Evolutionary conservation across 305 asterid genomes (phyloP).

Genomic region (Petunia hybrid): DNA sequence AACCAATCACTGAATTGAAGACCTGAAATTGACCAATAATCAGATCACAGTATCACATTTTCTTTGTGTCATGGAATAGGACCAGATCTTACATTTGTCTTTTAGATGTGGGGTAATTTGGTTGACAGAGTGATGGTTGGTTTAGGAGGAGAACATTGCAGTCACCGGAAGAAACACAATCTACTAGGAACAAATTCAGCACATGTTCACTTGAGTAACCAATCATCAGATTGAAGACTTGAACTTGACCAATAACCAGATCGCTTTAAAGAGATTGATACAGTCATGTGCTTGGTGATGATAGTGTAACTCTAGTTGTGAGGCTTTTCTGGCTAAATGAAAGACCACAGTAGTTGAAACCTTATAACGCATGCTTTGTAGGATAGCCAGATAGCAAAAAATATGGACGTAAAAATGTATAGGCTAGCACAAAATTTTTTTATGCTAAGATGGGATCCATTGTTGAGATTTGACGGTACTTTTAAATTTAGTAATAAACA

Average conservation of each 20-base stretch:
- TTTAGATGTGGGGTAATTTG: background rate
- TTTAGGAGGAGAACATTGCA: constrained; percentile 22
- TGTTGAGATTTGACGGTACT: background rate
- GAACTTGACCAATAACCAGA: constrained; percentile 16
- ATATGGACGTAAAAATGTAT: background rate
- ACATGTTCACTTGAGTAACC: constrained; percentile 4
- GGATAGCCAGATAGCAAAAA: background rate
- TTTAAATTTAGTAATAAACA: background rate
- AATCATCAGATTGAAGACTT: constrained; percentile 1
- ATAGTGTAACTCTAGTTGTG: constrained; percentile 2
- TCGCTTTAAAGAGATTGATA: background rate
- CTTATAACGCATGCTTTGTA: constrained; percentile 15
- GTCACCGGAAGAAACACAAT: background rate
- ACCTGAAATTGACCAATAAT: constrained; percentile 5
- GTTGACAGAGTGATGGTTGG: constrained; percentile 4
- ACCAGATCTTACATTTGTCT: too few relatives aligned
- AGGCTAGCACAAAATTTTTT: background rate
- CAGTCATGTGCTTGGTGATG: constrained; percentile 13
- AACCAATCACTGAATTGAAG: background rate
- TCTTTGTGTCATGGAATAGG: background rate
- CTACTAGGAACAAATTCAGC: constrained; percentile 3
- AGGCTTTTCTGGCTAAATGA: constrained; percentile 23
- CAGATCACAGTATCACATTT: background rate
- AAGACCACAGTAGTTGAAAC: background rate
- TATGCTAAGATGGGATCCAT: constrained; percentile 2